These are phyloP conservation scores for Trametes maxima DNA, from an alignment of 768 basidiomycete genomes.

Conservation along the genomic window DNA sequence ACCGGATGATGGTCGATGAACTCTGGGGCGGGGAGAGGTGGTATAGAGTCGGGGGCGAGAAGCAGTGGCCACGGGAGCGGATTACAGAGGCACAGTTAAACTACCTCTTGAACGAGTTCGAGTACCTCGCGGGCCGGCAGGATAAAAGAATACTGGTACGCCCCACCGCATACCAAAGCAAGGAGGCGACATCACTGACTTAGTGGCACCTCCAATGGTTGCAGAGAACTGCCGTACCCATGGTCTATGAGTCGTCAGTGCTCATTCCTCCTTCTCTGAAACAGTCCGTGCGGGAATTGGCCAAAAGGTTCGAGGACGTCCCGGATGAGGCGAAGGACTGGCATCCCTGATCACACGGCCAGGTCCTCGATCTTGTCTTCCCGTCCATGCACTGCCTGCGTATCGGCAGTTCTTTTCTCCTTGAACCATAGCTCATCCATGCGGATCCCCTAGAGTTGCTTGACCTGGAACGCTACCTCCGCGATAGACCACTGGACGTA, in stretches of 20 bases:
- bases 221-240: background rate
- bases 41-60: background rate
- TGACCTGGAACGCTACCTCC: background rate
- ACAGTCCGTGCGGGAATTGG: background rate
- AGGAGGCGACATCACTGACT: background rate
- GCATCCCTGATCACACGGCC: constrained; percentile 47
- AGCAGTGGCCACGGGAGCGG: constrained; percentile 18
- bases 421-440: background rate
- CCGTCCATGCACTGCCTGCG: constrained; percentile 45
- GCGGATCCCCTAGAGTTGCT: background rate
- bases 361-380: constrained; percentile 49
- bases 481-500: background rate
- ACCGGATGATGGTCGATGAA: constrained; percentile 8
- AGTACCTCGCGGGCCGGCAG: constrained; percentile 4
- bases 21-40: constrained; percentile 9
- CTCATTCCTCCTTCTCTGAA: constrained; percentile 3
- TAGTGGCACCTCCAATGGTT: too few relatives aligned
- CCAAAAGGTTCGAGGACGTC: constrained; percentile 38
- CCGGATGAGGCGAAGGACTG: constrained; percentile 44
- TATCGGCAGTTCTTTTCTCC: constrained; percentile 7
- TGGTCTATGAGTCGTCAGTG: constrained; percentile 3
- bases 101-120: constrained; percentile 19
- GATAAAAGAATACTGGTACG: constrained; percentile 12
- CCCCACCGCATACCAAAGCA: background rate
- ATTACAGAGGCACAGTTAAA: constrained; percentile 15